phyloP scores from a whole-genome alignment of 2,329 filamentous ascomycete genomes.

The Aquanectria penicillioides region DNA sequence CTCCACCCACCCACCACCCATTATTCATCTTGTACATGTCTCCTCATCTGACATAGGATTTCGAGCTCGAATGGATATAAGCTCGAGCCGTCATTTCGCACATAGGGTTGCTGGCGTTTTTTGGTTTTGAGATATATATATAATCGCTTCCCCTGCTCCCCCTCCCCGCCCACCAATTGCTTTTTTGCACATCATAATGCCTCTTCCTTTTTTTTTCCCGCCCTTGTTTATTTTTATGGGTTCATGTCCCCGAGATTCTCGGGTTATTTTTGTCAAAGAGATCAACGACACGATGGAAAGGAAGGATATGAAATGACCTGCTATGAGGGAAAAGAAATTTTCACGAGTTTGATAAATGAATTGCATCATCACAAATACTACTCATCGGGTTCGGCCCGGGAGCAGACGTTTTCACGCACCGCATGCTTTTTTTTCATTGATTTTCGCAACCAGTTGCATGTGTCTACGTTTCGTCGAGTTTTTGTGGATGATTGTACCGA shows the following conservation, averaged over 20 bases:
- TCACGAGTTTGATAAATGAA: conserved; percentile 37
- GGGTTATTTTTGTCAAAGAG: conserved; percentile 28
- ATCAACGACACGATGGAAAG: conserved; percentile 34
- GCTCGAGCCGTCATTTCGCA: conserved; percentile 32
- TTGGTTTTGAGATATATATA: conserved; percentile 33
- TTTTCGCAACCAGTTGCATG: neutral
- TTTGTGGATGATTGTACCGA: neutral
- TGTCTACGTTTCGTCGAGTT: neutral
- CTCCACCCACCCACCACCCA: conserved; percentile 23
- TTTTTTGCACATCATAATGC: conserved; percentile 9
- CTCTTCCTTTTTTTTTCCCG: conserved; percentile 13
- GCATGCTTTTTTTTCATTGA: conserved; percentile 1
- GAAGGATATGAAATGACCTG: conserved; percentile 30
- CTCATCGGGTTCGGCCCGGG: conserved; percentile 27
- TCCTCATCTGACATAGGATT: conserved; percentile 32
- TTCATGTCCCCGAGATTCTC: conserved; percentile 25
- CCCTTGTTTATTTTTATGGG: conserved; percentile 25
- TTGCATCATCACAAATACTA: conserved; percentile 27
- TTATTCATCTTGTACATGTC: conserved; percentile 40
- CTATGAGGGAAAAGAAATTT: conserved; percentile 29
- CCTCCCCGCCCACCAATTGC: conserved; percentile 1
- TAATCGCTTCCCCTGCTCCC: conserved; percentile 27
- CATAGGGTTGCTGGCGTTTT: conserved; percentile 40
- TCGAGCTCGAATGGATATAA: conserved; percentile 32
- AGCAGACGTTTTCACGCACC: conserved; percentile 24